These are phyloP conservation scores for Ascoidea asiatica DNA, from an alignment of 805 yeast genomes.

Conservation along the genomic window DNA sequence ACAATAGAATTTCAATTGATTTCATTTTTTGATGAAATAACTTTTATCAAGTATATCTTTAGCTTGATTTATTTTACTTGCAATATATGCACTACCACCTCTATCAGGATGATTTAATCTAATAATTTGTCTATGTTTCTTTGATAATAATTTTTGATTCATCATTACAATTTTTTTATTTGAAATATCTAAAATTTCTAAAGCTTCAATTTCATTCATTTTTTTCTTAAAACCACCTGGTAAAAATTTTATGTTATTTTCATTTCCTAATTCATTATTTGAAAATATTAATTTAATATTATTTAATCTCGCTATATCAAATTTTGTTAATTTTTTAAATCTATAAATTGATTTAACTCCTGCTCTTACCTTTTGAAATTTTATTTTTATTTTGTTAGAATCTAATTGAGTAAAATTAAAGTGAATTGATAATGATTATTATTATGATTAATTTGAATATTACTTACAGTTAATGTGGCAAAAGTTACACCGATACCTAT, in stretches of 20 bases:
- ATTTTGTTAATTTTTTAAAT: slow-evolving; percentile 13
- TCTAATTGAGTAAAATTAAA: too few relatives aligned
- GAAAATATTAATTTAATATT: slow-evolving; percentile 39
- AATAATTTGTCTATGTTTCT: slow-evolving; percentile 75
- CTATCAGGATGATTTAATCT: slow-evolving; percentile 86
- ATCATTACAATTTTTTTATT: slow-evolving; percentile 34
- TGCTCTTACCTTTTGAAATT: slow-evolving; percentile 13
- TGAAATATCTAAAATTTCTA: slow-evolving; percentile 65
- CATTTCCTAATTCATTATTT: slow-evolving; percentile 33
- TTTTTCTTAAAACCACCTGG: slow-evolving; percentile 82
- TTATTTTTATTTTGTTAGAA: too few relatives aligned
- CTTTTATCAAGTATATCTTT: slow-evolving; percentile 62
- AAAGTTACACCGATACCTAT: slow-evolving; percentile 16
- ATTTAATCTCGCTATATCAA: slow-evolving; percentile 25
- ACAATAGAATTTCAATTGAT: too few relatives aligned
- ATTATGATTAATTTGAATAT: not conserved
- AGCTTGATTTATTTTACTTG: slow-evolving; percentile 88
- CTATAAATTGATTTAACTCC: slow-evolving; percentile 18
- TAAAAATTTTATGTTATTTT: too few relatives aligned
- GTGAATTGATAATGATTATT: too few relatives aligned
- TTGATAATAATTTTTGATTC: slow-evolving; percentile 53
- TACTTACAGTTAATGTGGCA: slow-evolving; percentile 14
- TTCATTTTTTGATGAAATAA: not conserved
- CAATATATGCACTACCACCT: slow-evolving; percentile 84
- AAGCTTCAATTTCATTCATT: slow-evolving; percentile 81